A percentile compares a stretch with the other conserved stretches of the same genome.
These are phyloP conservation scores for Ramularia collo-cygni DNA, from an alignment of 2,329 filamentous ascomycete genomes.

Conservation along the genomic window DNA sequence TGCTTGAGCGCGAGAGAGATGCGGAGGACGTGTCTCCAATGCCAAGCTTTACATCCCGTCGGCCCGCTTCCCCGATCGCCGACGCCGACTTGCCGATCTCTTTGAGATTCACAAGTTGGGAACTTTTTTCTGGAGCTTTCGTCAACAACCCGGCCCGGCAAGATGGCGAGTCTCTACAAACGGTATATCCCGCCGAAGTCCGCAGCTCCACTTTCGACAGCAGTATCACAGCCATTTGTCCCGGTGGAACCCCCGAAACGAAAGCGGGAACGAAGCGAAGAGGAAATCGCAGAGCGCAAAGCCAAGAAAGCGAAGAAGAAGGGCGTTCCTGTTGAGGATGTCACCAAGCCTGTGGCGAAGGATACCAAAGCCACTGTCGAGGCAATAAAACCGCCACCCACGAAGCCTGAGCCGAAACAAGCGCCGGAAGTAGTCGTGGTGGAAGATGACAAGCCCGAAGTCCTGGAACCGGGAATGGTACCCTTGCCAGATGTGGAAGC, in stretches of 20 bases:
- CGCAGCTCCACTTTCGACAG: slow-evolving; percentile 1
- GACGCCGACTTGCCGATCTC: no score
- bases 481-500: not conserved
- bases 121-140: no score
- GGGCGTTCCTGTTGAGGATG: slow-evolving; percentile 10
- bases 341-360: slow-evolving; percentile 1
- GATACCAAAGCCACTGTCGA: not conserved
- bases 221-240: not conserved
- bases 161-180: slow-evolving; percentile 40
- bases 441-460: not conserved
- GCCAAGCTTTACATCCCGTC: no score
- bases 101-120: no score
- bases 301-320: slow-evolving; percentile 28
- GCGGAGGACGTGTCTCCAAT: no score
- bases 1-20: no score
- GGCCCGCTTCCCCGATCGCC: no score
- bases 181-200: slow-evolving; percentile 40
- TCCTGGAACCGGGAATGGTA: not conserved
- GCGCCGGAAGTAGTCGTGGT: no score
- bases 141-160: no score
- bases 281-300: slow-evolving; percentile 27
- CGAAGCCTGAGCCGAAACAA: no score
- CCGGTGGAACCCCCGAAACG: slow-evolving; percentile 21
- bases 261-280: slow-evolving; percentile 27
- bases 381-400: not conserved